phyloP scores from a whole-genome alignment of 2,329 filamentous ascomycete species.

The Leptographium lundbergii region DNA sequence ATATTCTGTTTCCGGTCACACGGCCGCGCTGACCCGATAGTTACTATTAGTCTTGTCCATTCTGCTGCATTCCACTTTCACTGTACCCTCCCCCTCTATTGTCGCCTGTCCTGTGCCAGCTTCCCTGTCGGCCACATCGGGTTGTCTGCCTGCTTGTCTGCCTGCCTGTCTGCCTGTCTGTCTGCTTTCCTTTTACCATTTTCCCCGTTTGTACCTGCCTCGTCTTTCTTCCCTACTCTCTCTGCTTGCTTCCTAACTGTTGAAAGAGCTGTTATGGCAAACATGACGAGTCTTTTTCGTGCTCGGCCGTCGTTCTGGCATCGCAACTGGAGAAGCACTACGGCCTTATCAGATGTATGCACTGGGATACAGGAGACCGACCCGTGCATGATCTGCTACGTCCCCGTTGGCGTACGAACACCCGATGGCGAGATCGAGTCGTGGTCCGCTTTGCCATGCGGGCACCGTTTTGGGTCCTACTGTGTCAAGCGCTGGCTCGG shows the following conservation, averaged over 20 bases:
- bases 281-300: not conserved
- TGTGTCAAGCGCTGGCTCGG: conserved; percentile 31
- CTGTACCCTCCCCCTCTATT: not conserved
- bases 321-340: not conserved
- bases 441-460: conserved; percentile 29
- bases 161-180: too few relatives aligned
- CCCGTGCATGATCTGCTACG: conserved; percentile 30
- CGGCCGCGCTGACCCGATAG: not conserved
- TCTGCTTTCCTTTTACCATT: not conserved
- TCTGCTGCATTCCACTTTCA: not conserved
- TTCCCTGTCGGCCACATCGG: not conserved
- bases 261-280: not conserved
- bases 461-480: conserved; percentile 28
- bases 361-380: not conserved
- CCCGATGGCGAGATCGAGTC: conserved; percentile 25
- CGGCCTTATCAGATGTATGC: not conserved
- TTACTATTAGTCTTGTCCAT: not conserved
- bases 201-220: not conserved
- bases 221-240: too few relatives aligned
- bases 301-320: not conserved
- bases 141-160: too few relatives aligned
- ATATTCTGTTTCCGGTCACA: not conserved
- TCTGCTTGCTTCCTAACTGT: not conserved
- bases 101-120: not conserved
- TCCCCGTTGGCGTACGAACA: conserved; percentile 24